Conservation (phyloP, 2,329 filamentous ascomycete genomes). For the Apiospora pterosperma region DNA sequence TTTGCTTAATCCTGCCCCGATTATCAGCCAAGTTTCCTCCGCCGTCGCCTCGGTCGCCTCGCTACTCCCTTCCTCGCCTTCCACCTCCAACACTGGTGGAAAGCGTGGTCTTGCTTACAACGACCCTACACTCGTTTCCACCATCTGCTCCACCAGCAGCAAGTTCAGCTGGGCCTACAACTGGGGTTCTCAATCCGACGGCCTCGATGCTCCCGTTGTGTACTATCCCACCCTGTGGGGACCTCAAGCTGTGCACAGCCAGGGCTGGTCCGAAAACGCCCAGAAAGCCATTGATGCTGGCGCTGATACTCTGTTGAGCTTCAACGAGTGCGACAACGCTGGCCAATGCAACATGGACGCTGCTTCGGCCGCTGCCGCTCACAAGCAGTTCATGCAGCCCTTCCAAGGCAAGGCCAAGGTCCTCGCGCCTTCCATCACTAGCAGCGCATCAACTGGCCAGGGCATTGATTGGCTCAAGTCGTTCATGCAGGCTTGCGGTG, state of each 20-base stretch:
- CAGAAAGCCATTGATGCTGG: constrained; percentile 50
- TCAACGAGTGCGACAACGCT: constrained; percentile 68
- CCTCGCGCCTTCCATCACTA: constrained; percentile 59
- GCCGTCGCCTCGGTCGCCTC: not conserved
- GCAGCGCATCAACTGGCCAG: constrained; percentile 46
- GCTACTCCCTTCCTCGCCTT: constrained; percentile 6
- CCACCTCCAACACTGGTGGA: constrained; percentile 9
- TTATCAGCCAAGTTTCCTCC: not conserved
- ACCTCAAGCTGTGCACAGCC: constrained; percentile 37
- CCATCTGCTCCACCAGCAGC: constrained; percentile 17
- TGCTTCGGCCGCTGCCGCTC: constrained; percentile 46
- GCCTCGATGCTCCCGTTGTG: constrained; percentile 39
- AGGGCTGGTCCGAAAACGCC: constrained; percentile 48
- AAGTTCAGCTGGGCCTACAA: constrained; percentile 30
- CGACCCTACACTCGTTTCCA: constrained; percentile 23
- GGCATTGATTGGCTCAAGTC: constrained; percentile 54
- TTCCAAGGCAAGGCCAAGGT: constrained; percentile 52
- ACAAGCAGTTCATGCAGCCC: constrained; percentile 53
- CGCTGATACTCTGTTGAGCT: constrained; percentile 56
- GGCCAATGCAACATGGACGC: constrained; percentile 58
- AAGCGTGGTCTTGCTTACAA: constrained; percentile 33
- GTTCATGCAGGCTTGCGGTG: constrained; percentile 50
- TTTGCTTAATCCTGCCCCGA: not conserved
- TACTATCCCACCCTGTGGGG: constrained; percentile 70
- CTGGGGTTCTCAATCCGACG: constrained; percentile 25